Conservation (phyloP, 192 early-diverging fungal species). For the Coemansia sp. region DNA sequence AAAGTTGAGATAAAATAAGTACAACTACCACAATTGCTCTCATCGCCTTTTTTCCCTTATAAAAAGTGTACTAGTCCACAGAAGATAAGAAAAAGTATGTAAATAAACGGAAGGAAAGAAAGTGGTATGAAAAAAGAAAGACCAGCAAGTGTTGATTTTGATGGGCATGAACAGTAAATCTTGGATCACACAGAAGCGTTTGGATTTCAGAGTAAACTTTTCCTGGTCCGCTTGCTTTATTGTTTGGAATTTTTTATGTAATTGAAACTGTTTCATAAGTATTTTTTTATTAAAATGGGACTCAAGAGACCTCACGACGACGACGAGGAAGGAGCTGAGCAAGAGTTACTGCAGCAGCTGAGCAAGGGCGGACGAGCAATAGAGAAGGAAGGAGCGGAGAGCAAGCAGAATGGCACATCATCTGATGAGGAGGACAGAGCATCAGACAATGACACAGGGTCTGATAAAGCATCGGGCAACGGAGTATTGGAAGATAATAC, state of each 20-base stretch:
- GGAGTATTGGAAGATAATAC: background rate
- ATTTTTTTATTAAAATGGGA: constrained; percentile 15
- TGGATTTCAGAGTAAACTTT: background rate
- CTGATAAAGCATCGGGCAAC: constrained; percentile 5
- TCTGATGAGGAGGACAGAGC: background rate
- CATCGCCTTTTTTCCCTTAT: constrained; percentile 4
- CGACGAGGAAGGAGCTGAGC: constrained; percentile 2
- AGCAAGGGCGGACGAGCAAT: background rate
- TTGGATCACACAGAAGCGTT: background rate
- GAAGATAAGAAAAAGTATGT: background rate
- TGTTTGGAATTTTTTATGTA: constrained; percentile 8
- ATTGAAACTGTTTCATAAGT: background rate
- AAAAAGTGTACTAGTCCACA: no score
- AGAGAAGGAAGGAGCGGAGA: background rate
- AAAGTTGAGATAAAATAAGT: constrained; percentile 9
- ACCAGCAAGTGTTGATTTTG: background rate
- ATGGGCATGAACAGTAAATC: background rate
- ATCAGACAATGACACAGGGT: background rate
- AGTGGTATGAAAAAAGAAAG: background rate
- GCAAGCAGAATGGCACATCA: background rate
- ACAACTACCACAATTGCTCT: constrained; percentile 6
- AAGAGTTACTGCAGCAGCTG: background rate
- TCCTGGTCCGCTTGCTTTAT: background rate
- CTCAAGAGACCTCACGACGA: constrained; percentile 23
- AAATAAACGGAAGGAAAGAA: background rate